Base-by-base conservation (phyloP, 352 stramenopile genomes). In the Pythium phragmitis region DNA sequence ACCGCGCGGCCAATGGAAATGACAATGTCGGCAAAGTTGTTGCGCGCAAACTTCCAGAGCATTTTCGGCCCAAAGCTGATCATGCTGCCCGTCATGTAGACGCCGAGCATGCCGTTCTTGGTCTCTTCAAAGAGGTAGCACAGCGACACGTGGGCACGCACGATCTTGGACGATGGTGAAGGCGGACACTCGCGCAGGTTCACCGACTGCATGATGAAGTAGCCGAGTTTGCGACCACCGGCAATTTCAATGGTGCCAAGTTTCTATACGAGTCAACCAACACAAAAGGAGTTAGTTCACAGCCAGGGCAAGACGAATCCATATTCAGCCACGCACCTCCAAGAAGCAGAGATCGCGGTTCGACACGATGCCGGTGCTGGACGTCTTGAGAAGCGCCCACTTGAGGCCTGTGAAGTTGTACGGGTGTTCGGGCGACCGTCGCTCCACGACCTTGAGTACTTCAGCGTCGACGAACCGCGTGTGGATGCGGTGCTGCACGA, bases 91-190 rank as follows among this genome's bases (percentile, higher is more conserved):
- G 23, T 57, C 57, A 70, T 63, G 64, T 67, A 70, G 16, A 70
- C 28, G 16, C 64, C 64, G 4, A 70, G 17, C 30, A 63, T 67
- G 42, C 39, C 69, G 8, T 59, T 33, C 12, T 16, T 42, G 17
- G 65, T 28, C 19, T 70, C 64, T 36, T 70, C 64, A 19, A 70
- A 55, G 9, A 70, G 55, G 51, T 78, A 70, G 57, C 64, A 70
- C 16, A 67, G 42, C 16, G 63, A 66, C 7, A 57, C 21, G 8
- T 65, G 50, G n/a, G 49, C 57, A 12, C 63, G 63, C n/a, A 65
- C 51, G 4, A 62, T 34, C 19, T 65, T 61, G 30, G 33, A 19
- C 11, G 41, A 47, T 12, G 17, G 5, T 4, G 17, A n/a, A 4
- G 57, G 43, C 2, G 64, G 64, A 23, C 57, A 70, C 39, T 70